Conservation (phyloP, 345 rosid genomes). For the Corchorus capsularis region DNA sequence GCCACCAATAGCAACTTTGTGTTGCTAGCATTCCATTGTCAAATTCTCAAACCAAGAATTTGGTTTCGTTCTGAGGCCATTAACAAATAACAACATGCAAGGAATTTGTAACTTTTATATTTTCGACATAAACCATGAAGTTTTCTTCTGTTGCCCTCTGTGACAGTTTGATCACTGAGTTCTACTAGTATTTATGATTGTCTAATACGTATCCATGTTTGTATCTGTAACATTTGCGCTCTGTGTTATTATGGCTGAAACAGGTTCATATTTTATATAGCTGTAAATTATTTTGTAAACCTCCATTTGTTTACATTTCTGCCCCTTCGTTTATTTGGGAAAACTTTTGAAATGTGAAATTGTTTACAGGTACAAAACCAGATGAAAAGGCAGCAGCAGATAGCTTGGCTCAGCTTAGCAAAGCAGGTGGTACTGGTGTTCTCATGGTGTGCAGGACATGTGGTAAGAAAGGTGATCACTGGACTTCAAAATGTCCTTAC, state of each 20-base stretch:
- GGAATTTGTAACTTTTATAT: not conserved
- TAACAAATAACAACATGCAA: slow-evolving; percentile 1
- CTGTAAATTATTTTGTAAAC: not conserved
- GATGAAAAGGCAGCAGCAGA: slow-evolving; percentile 54
- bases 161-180: not conserved
- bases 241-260: not conserved
- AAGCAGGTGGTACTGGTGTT: slow-evolving; percentile 42
- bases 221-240: not conserved
- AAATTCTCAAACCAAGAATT: not conserved
- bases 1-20: slow-evolving; percentile 30
- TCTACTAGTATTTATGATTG: not conserved
- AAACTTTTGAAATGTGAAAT: not conserved
- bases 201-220: not conserved
- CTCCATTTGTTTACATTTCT: not conserved
- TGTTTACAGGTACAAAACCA: slow-evolving; percentile 38
- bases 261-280: not conserved
- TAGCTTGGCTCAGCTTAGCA: slow-evolving; percentile 46
- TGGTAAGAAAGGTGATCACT: slow-evolving; percentile 69
- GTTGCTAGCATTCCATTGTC: not conserved
- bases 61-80: not conserved
- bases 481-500: slow-evolving; percentile 67
- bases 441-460: slow-evolving; percentile 68
- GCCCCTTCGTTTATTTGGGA: not conserved
- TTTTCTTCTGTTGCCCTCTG: not conserved
- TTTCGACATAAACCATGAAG: not conserved